These are phyloP conservation scores for Aspergillus sp. DNA, from an alignment of 2,329 filamentous ascomycete genomes.

Conservation along the genomic window DNA sequence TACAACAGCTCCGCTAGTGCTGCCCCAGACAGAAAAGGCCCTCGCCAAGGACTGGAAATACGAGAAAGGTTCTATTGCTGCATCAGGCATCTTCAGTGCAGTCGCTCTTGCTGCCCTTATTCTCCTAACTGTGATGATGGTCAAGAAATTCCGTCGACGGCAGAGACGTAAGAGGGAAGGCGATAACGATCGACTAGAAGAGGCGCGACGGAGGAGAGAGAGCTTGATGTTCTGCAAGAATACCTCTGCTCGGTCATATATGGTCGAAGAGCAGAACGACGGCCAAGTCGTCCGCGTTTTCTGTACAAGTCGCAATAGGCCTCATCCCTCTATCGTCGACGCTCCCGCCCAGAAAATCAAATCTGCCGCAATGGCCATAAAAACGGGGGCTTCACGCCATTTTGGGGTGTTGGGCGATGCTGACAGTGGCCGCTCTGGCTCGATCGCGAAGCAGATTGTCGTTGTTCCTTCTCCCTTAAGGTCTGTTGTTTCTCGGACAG, in stretches of 20 bases:
- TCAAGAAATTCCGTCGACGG: conserved; percentile 18
- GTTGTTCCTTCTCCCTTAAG: conserved; percentile 15
- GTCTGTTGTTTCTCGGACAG: conserved; percentile 11
- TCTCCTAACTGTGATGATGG: conserved; percentile 22
- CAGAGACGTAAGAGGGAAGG: conserved; percentile 18
- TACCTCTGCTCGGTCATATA: conserved; percentile 22
- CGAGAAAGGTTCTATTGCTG: conserved; percentile 28
- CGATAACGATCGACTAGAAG: conserved; percentile 12
- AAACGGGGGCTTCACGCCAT: background rate
- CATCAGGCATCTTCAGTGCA: conserved; percentile 23
- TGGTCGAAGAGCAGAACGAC: conserved; percentile 21
- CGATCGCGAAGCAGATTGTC: conserved; percentile 15
- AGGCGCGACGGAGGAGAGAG: conserved; percentile 21
- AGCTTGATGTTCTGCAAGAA: conserved; percentile 31
- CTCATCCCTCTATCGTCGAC: background rate
- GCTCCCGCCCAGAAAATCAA: background rate
- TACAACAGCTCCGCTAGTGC: background rate
- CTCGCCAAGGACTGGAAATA: conserved; percentile 19
- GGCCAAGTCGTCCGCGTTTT: conserved; percentile 15
- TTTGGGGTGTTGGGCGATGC: background rate
- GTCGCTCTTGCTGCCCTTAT: conserved; percentile 20
- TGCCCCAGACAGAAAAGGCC: conserved; percentile 5
- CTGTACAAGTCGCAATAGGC: conserved; percentile 9
- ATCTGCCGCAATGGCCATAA: background rate
- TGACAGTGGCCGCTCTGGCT: conserved; percentile 10